A percentile compares a stretch with the other conserved stretches of the same genome.
These are phyloP conservation scores for Cardiospermum halicacabum DNA, from an alignment of 345 rosid genomes.

Conservation along the genomic window DNA sequence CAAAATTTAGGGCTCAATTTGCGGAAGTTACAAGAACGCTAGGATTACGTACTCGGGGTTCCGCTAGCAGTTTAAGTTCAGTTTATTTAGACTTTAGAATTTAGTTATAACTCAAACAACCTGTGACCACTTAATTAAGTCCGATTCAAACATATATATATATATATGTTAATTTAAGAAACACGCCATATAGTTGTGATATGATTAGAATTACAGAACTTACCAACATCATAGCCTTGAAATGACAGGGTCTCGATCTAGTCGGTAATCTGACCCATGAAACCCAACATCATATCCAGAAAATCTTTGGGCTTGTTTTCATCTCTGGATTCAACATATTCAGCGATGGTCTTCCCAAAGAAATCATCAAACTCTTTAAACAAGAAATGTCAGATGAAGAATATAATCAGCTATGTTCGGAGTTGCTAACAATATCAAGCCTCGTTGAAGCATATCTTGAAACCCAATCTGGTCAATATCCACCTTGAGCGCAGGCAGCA, in stretches of 20 bases:
- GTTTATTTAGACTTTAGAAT: no score
- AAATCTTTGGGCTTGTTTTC: neutral
- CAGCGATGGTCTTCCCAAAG: no score
- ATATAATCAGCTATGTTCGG: constrained; percentile 23
- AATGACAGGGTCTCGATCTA: neutral
- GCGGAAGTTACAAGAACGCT: no score
- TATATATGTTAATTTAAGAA: no score
- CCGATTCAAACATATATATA: no score
- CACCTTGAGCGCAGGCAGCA: constrained; percentile 13
- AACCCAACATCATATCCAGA: neutral
- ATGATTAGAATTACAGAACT: no score
- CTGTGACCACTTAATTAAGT: no score
- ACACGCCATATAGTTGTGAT: no score
- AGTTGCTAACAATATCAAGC: neutral
- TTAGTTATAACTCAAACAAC: no score
- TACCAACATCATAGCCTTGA: neutral
- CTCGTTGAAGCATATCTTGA: constrained; percentile 22
- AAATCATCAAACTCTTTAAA: neutral
- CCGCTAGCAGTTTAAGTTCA: no score
- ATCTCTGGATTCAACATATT: neutral
- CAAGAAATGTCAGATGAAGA: neutral
- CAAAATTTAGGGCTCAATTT: no score
- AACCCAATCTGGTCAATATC: constrained; percentile 19
- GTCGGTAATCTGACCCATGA: neutral
- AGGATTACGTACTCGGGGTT: no score